phyloP scores from a whole-genome alignment of 169 alveolate genomes.

The Babesia gibsoni region DNA sequence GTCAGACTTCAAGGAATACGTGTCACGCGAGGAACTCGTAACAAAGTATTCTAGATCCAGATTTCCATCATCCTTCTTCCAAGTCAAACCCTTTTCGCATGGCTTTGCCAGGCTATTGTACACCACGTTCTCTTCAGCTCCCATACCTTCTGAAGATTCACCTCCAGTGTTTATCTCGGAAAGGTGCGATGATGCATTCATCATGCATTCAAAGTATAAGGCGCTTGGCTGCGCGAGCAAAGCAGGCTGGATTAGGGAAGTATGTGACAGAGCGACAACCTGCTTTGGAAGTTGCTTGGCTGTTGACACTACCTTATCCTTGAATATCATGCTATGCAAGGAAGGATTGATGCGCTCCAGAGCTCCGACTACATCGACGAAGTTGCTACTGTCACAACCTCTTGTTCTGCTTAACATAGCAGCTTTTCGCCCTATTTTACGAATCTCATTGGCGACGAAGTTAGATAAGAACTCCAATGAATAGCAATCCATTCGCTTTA shows the following conservation, averaged over 20 bases:
- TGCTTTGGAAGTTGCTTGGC: conserved; percentile 56
- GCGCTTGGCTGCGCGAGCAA: conserved; percentile 54
- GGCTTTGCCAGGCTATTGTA: conserved; percentile 34
- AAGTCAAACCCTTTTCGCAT: background rate
- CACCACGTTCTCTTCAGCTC: background rate
- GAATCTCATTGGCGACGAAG: conserved; percentile 43
- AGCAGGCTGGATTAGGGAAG: conserved; percentile 50
- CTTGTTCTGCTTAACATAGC: conserved; percentile 37
- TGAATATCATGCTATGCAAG: conserved; percentile 45
- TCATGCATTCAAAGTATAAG: conserved; percentile 61
- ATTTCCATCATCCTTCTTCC: background rate
- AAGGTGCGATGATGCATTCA: conserved; percentile 42
- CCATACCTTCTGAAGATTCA: conserved; percentile 4
- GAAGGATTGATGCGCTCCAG: conserved; percentile 38
- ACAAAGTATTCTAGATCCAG: conserved; percentile 45
- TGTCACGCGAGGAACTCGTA: conserved; percentile 26
- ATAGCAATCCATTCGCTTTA: conserved; percentile 54
- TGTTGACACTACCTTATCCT: conserved; percentile 30
- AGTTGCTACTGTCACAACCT: conserved; percentile 62
- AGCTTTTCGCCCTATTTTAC: conserved; percentile 59
- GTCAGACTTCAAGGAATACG: conserved; percentile 58
- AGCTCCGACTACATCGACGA: conserved; percentile 58
- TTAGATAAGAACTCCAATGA: conserved; percentile 41
- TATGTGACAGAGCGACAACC: conserved; percentile 39
- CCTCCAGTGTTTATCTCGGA: conserved; percentile 34